These are phyloP conservation scores for Magnolia kwangsiensis DNA, from an alignment of 164 flowering plant species.

Conservation along the genomic window DNA sequence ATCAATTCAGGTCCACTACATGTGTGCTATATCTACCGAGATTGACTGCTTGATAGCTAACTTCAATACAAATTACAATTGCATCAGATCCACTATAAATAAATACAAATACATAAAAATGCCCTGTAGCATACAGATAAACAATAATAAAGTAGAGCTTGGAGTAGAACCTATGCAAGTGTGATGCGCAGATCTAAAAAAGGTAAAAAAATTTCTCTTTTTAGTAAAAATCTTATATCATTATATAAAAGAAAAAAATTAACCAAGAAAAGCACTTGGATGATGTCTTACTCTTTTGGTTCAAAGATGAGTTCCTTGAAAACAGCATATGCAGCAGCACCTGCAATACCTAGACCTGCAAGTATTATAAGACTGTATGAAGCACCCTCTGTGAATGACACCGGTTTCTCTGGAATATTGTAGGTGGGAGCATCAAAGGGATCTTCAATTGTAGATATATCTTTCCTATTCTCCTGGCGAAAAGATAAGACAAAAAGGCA, in stretches of 20 bases:
- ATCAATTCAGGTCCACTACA: too few relatives aligned
- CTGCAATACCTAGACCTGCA: conserved; percentile 87
- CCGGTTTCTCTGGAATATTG: conserved; percentile 94
- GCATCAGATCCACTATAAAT: too few relatives aligned
- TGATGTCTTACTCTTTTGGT: conserved; percentile 76
- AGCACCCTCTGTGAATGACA: conserved; percentile 89
- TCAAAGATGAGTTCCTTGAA: conserved; percentile 81
- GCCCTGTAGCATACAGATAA: too few relatives aligned
- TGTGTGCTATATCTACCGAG: too few relatives aligned
- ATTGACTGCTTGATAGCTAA: too few relatives aligned
- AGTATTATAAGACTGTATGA: conserved; percentile 80
- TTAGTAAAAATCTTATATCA: too few relatives aligned
- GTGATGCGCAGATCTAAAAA: not conserved
- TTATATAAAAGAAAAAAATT: not conserved
- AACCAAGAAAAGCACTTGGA: not conserved
- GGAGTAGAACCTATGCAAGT: not conserved
- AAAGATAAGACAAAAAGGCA: not conserved
- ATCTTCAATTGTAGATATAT: conserved; percentile 70
- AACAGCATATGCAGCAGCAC: conserved; percentile 80
- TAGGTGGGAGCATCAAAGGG: conserved; percentile 98
- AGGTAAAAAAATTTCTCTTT: not conserved
- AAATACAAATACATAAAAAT: too few relatives aligned
- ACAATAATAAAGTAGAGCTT: too few relatives aligned
- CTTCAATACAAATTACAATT: too few relatives aligned
- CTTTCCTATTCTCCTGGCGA: conserved; percentile 51